phyloP scores from a whole-genome alignment of 768 basidiomycete species.

The Amanita pallidorosea region DNA sequence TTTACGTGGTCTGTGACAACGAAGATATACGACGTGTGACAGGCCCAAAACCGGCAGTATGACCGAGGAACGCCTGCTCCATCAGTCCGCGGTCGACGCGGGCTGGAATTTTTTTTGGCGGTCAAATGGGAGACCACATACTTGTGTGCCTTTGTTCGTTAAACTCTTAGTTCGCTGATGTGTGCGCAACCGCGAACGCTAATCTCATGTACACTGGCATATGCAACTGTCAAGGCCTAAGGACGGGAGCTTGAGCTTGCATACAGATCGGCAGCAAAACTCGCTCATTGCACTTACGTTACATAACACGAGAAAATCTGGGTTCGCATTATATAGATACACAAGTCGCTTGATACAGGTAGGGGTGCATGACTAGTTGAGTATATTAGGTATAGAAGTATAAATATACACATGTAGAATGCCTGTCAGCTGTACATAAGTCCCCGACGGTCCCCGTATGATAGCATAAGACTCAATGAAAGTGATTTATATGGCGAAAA shows the following conservation, averaged over 20 bases:
- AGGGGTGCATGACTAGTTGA: background rate
- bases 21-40: background rate
- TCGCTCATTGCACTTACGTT: background rate
- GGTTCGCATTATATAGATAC: background rate
- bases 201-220: background rate
- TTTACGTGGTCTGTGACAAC: background rate
- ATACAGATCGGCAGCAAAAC: background rate
- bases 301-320: background rate
- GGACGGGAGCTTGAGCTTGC: background rate
- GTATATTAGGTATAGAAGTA: background rate
- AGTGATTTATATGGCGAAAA: background rate
- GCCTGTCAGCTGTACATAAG: background rate
- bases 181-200: background rate
- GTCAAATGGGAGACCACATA: background rate
- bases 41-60: background rate
- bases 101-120: background rate
- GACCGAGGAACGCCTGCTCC: background rate
- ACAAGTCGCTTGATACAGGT: background rate
- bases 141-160: background rate
- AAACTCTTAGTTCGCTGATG: background rate
- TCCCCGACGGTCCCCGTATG: background rate
- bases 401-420: background rate
- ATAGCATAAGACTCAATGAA: background rate
- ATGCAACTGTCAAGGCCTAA: too few relatives aligned
- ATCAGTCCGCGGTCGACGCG: slow-evolving; percentile 3